Evolutionary conservation across 768 basidiomycete species (phyloP), one percentile per base, ranked within the genome.

Genomic region (Trametes meyenii): DNA sequence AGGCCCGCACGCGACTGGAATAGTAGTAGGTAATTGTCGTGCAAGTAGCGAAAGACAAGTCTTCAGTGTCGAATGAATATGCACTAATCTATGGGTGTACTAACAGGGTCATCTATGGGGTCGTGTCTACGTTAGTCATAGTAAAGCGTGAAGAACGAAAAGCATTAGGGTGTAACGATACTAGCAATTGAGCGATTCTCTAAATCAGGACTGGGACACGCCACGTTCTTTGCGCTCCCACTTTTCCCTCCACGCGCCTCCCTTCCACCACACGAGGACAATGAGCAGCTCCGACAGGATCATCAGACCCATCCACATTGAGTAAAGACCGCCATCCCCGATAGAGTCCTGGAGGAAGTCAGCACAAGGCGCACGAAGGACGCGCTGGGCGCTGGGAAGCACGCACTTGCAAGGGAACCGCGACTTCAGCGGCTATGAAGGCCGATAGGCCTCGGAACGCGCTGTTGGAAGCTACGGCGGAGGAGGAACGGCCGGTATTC

Each of bases 261-360:
- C 90, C 72, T 85, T 85, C 75, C 73, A 73, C 61, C 81, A 76
- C 2, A 89, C 84, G 3, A 90, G 72, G n/a, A 89, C 63, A 21
- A 89, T 78, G 16, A 89, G 76, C 2, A 79, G 61, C 43, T 84
- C 85, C 40, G 79, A 80, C 33, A 85, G 45, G 1, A 81, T 63
- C 68, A 91, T 67, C 0, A 93, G 33, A 0, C 80, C 81, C 0
- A 79, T 77, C 75, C 84, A 89, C 2, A 91, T 77, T 0, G 89
- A 87, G 70, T 92, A 94, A 59, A 89, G 76, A 71, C 91, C 80
- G 70, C 92, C 92, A 67, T 94, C 92, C 0, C 92, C 93, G 33
- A 92, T 77, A 0, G 81, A 77, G 58, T 86, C 79, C 81, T 91
- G 19, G 2, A 16, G 29, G 29, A 33, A 33, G 29, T 24, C 6